Evolutionary conservation across 2,329 filamentous ascomycete genomes (phyloP).

Genomic region (Colletotrichum sublineola): DNA sequence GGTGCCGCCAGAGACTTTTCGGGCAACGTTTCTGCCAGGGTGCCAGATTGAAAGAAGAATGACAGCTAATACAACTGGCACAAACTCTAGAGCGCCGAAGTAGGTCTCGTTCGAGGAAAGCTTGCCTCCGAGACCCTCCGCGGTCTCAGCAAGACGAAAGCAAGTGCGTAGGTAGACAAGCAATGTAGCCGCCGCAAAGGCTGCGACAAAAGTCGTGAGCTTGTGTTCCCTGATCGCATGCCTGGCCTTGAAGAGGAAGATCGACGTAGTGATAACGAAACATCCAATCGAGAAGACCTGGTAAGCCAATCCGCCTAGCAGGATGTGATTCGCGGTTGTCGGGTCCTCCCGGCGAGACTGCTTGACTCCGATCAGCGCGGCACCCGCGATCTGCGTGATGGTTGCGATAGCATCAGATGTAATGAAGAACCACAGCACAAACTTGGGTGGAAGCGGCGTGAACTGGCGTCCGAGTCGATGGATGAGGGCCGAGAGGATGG

Average conservation of each 20-base stretch:
- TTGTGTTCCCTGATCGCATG: constrained; percentile 47
- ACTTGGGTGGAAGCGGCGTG: constrained; percentile 59
- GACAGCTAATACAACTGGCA: constrained; percentile 64
- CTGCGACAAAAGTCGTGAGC: constrained; percentile 56
- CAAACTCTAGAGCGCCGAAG: constrained; percentile 68
- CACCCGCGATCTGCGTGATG: constrained; percentile 66
- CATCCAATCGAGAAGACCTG: constrained; percentile 67
- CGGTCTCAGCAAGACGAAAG: constrained; percentile 68
- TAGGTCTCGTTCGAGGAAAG: constrained; percentile 64
- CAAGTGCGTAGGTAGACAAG: constrained; percentile 66
- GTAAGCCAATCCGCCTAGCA: constrained; percentile 67
- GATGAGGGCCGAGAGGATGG: constrained; percentile 65
- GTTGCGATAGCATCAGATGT: constrained; percentile 67
- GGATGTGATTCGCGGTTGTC: constrained; percentile 65
- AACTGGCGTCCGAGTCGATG: constrained; percentile 57
- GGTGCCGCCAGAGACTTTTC: not conserved
- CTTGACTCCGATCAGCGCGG: constrained; percentile 65
- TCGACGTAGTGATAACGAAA: constrained; percentile 59
- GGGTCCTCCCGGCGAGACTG: constrained; percentile 64
- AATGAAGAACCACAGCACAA: constrained; percentile 68
- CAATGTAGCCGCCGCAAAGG: constrained; percentile 59
- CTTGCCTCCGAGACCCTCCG: constrained; percentile 60
- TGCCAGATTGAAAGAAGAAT: constrained; percentile 60
- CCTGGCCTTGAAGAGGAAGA: constrained; percentile 57
- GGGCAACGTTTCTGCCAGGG: constrained; percentile 55